Base-by-base conservation (phyloP, 2,329 filamentous ascomycete genomes). In the Harringtonia lauricola region DNA sequence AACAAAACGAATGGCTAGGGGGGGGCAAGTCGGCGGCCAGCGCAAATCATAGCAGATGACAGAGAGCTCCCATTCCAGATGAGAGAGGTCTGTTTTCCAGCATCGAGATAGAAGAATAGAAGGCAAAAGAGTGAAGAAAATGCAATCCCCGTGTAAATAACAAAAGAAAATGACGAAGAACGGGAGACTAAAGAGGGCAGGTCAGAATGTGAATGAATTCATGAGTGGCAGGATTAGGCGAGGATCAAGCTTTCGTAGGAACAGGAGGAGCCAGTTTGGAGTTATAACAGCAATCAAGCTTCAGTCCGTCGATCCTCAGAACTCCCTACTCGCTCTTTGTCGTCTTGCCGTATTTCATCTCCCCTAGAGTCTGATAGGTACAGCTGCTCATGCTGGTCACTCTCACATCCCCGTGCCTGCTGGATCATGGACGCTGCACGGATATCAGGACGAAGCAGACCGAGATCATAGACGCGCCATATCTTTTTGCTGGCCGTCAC, bases 1-100 rank as follows among this genome's bases (percentile, higher is more conserved):
- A 7, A 35, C 24, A 47, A 31, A 12, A 36, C 29, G 33, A 35
- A 36, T n/a, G n/a, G n/a, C n/a, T n/a, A 41, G 22, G 10, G 30
- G 22, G 21, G 24, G 15, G 22, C 3, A 10, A 33, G 29, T 42
- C 37, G 36, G 40, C 46, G 46, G 35, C 46, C 42, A 45, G 46
- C 46, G 46, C 36, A 36, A 40, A 36, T n/a, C 41, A 45, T 13
- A 42, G 19, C 26, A 31, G 31, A 29, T 26, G 28, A 29, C 14
- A 47, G 38, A 47, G 39, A 37, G 18, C 24, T 13, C 44, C 43
- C 43, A 46, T 46, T 42, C 47, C 40, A 36, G 39, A 45, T 28
- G 40, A 30, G n/a, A n/a, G n/a, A n/a, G 21, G 12, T 36, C 43
- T 28, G 38, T 17, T 38, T 22, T 36, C 39, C 44, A 36, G 36